Evolutionary conservation across 75 land plant species (phyloP).

Genomic region (Adiantum capillusveneris): DNA sequence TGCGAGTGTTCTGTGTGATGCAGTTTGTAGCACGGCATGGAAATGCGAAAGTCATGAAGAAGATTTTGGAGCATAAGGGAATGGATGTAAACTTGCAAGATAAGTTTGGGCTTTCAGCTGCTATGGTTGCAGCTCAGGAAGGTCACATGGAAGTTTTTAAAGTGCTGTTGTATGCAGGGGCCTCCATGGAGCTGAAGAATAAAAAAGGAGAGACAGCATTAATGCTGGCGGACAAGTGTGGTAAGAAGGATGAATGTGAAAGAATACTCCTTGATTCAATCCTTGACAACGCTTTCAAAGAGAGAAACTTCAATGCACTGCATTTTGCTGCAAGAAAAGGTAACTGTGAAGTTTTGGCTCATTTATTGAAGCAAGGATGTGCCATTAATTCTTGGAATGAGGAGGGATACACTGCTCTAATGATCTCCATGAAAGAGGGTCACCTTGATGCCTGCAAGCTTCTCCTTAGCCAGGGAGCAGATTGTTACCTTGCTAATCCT

Average conservation of each 20-base stretch:
- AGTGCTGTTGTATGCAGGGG: slow-evolving; percentile 36
- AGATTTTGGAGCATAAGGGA: slow-evolving; percentile 18
- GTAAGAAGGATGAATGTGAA: slow-evolving; percentile 21
- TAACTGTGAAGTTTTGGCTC: slow-evolving; percentile 17
- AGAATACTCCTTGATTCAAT: slow-evolving; percentile 30
- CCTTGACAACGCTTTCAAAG: slow-evolving; percentile 20
- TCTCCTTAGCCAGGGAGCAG: slow-evolving; percentile 27
- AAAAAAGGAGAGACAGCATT: slow-evolving; percentile 31
- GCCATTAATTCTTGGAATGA: slow-evolving; percentile 29
- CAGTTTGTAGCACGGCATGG: slow-evolving; percentile 35
- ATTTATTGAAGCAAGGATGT: slow-evolving; percentile 34
- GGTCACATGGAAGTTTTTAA: slow-evolving; percentile 37
- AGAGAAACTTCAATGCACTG: slow-evolving; percentile 28
- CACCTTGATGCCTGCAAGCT: slow-evolving; percentile 45
- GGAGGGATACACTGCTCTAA: slow-evolving; percentile 45
- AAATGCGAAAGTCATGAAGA: slow-evolving; percentile 20
- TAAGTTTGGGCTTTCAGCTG: slow-evolving; percentile 27
- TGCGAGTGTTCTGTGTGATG: slow-evolving; percentile 27
- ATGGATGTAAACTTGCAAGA: slow-evolving; percentile 30
- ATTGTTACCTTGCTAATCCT: slow-evolving; percentile 18
- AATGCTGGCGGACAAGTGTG: slow-evolving; percentile 11
- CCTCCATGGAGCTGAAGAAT: slow-evolving; percentile 31
- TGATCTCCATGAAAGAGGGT: slow-evolving; percentile 45
- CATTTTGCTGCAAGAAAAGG: slow-evolving; percentile 42
- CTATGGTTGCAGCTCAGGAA: slow-evolving; percentile 37